These are phyloP conservation scores for Talaromyces sp. DNA, from an alignment of 2,329 filamentous ascomycete species.

Conservation along the genomic window DNA sequence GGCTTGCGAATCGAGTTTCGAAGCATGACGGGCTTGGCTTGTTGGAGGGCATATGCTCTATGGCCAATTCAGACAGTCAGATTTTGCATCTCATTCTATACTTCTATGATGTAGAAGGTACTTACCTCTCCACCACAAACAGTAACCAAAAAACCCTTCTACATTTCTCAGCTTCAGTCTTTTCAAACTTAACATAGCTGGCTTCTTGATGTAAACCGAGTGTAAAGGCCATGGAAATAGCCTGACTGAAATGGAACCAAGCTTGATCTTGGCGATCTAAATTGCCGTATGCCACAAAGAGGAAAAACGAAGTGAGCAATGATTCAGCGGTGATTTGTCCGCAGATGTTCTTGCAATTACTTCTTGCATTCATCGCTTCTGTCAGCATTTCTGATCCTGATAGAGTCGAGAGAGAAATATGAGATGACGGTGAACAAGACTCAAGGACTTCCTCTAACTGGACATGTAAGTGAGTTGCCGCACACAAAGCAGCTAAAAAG, in stretches of 20 bases:
- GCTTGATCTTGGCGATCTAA: conserved; percentile 71
- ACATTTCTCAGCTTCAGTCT: conserved; percentile 59
- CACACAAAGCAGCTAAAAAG: conserved; percentile 40
- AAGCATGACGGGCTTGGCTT: conserved; percentile 66
- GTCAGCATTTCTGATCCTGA: conserved; percentile 65
- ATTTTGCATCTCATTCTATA: too few relatives aligned
- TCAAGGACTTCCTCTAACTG: conserved; percentile 34
- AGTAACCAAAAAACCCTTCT: conserved; percentile 71
- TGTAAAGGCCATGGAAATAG: conserved; percentile 60
- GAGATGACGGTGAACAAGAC: conserved; percentile 45
- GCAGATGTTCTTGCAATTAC: conserved; percentile 40
- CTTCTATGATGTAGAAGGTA: too few relatives aligned
- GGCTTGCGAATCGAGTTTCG: conserved; percentile 63
- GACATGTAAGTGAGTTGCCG: conserved; percentile 45
- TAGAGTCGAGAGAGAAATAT: conserved; percentile 56
- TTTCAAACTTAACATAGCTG: conserved; percentile 48
- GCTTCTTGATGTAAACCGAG: conserved; percentile 44
- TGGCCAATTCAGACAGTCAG: too few relatives aligned
- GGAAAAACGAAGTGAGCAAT: conserved; percentile 70
- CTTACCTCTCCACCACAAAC: conserved; percentile 66
- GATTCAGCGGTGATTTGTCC: conserved; percentile 39
- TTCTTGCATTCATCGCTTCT: conserved; percentile 52
- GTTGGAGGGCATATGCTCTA: conserved; percentile 69
- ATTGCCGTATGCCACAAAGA: conserved; percentile 70
- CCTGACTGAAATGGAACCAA: conserved; percentile 76